These are phyloP conservation scores for Talaromyces sp. DNA, from an alignment of 2,329 filamentous ascomycete species.

Conservation along the genomic window DNA sequence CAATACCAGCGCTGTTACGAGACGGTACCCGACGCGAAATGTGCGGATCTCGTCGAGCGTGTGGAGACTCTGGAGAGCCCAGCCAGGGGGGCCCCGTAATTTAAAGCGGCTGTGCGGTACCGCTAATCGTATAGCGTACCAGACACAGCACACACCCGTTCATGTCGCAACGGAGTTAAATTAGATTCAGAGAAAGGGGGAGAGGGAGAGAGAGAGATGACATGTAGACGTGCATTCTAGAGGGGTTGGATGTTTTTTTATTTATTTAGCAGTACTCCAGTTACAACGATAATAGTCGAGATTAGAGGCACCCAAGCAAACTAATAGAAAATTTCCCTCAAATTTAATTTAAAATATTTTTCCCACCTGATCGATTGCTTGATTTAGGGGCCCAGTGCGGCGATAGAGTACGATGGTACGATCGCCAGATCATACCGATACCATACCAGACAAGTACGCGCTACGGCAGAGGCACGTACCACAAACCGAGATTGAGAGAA, in stretches of 20 bases:
- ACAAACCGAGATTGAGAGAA: not conserved
- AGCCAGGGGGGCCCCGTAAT: not conserved
- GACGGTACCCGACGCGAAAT: slow-evolving; percentile 9
- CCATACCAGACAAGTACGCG: not conserved
- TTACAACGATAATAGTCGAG: too few species aligned
- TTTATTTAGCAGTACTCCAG: too few species aligned
- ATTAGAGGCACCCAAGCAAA: too few species aligned
- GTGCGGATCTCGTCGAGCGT: slow-evolving; percentile 8
- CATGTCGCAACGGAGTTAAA: not conserved
- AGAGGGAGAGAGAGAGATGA: not conserved
- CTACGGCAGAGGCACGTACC: not conserved
- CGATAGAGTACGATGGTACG: not conserved
- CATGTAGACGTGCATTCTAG: not conserved
- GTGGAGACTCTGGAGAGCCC: not conserved
- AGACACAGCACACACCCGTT: not conserved
- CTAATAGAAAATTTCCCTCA: too few species aligned
- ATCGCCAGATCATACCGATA: slow-evolving; percentile 1
- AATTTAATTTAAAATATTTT: too few species aligned
- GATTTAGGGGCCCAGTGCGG: not conserved
- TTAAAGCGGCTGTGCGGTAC: not conserved
- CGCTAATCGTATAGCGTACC: not conserved
- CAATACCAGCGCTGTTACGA: slow-evolving; percentile 1
- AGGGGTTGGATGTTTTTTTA: too few species aligned
- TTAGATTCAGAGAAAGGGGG: not conserved
- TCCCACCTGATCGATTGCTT: not conserved